Evolutionary conservation across 192 early-diverging fungal genomes (phyloP).

Genomic region (Gigaspora rosea): DNA sequence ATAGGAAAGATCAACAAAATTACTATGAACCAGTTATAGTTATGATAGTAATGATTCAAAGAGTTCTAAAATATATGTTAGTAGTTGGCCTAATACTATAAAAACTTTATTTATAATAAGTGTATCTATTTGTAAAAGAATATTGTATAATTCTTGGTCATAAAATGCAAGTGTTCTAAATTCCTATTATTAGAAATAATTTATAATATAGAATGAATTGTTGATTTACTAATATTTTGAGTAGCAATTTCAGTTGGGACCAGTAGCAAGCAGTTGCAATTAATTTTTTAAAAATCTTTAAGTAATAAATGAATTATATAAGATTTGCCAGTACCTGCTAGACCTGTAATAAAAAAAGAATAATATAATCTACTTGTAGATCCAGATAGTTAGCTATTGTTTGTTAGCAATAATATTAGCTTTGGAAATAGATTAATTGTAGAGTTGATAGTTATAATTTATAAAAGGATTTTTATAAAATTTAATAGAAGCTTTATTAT

Average conservation of each 20-base stretch:
- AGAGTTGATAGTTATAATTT: no score
- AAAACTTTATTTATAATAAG: slow-evolving; percentile 5
- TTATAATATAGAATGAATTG: not conserved
- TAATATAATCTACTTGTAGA: no score
- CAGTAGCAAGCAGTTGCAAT: not conserved
- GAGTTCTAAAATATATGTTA: not conserved
- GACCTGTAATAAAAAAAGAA: no score
- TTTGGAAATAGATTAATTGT: no score
- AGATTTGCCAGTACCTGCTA: no score
- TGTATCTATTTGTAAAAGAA: not conserved
- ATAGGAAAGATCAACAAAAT: no score
- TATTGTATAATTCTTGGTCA: not conserved
- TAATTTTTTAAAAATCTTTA: not conserved
- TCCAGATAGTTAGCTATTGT: no score
- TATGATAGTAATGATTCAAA: not conserved
- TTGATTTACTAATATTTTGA: not conserved
- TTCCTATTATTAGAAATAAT: not conserved
- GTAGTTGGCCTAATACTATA: not conserved
- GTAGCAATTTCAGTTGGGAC: not conserved
- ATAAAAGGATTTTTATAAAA: no score
- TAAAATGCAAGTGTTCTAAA: slow-evolving; percentile 2
- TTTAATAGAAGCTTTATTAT: no score
- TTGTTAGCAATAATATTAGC: no score
- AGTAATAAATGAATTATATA: no score
- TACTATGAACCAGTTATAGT: no score